These are phyloP conservation scores for Saksenaea oblongispora DNA, from an alignment of 371 early-diverging fungal genomes.

Conservation along the genomic window DNA sequence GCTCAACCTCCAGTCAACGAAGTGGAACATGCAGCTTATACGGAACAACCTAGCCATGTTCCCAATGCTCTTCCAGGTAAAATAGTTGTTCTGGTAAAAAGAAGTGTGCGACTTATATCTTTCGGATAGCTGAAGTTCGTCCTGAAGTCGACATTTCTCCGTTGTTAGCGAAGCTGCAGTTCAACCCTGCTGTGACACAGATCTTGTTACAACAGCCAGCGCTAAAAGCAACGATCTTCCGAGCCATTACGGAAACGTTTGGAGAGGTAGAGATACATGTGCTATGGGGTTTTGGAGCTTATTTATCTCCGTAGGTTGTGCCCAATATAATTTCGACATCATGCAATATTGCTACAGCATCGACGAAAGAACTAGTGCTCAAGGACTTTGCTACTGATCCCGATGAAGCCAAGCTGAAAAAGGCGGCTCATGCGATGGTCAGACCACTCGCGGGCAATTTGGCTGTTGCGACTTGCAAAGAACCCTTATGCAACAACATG, in stretches of 20 bases:
- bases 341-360: slow-evolving; percentile 86
- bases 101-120: neutral
- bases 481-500: slow-evolving; percentile 85
- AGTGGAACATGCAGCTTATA: neutral
- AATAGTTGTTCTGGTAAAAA: neutral
- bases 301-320: slow-evolving; percentile 49
- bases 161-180: slow-evolving; percentile 29
- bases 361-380: slow-evolving; percentile 85
- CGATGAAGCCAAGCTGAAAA: slow-evolving; percentile 84
- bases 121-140: slow-evolving; percentile 5
- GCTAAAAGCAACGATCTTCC: slow-evolving; percentile 82
- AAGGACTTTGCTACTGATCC: slow-evolving; percentile 96
- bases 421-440: slow-evolving; percentile 94
- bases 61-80: neutral
- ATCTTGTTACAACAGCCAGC: slow-evolving; percentile 86
- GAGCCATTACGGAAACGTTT: slow-evolving; percentile 39
- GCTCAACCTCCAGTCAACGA: neutral
- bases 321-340: slow-evolving; percentile 88
- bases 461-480: slow-evolving; percentile 91
- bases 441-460: slow-evolving; percentile 78
- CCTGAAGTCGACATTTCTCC: slow-evolving; percentile 32
- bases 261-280: slow-evolving; percentile 32
- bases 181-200: slow-evolving; percentile 54
- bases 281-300: no score
- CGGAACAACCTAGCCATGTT: neutral